Evolutionary conservation across 352 stramenopile genomes (phyloP).

Genomic region (Phytophthora quininea): DNA sequence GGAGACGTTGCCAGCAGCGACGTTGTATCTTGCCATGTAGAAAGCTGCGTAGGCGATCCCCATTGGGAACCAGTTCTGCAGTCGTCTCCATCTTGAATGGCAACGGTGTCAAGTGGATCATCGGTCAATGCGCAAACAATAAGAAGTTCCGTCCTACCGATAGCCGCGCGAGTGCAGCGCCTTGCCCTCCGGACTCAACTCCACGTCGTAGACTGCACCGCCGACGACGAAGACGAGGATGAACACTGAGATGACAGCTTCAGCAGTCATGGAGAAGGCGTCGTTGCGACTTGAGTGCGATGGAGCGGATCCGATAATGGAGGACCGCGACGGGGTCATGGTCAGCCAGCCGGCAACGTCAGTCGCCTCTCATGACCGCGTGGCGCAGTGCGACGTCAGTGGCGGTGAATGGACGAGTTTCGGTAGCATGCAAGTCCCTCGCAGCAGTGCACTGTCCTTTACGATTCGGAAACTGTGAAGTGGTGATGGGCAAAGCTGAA

Average conservation of each 20-base stretch:
- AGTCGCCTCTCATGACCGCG: too few species aligned
- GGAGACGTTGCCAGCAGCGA: constrained; percentile 72
- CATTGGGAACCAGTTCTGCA: constrained; percentile 83
- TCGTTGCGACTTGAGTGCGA: neutral
- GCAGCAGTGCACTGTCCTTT: neutral
- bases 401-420: neutral
- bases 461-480: neutral
- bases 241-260: constrained; percentile 48
- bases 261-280: constrained; percentile 36
- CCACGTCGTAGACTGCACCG: constrained; percentile 54
- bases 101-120: neutral
- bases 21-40: constrained; percentile 83
- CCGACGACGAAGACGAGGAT: constrained; percentile 60
- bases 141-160: constrained; percentile 30
- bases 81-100: constrained; percentile 54
- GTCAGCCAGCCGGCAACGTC: neutral
- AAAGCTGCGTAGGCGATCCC: constrained; percentile 75
- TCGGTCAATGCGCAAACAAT: neutral
- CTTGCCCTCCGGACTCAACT: constrained; percentile 37
- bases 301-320: constrained; percentile 6
- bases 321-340: neutral
- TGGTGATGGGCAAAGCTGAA: too few species aligned
- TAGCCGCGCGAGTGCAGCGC: constrained; percentile 60
- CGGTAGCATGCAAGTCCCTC: neutral
- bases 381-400: neutral